phyloP scores from a whole-genome alignment of 2,329 filamentous ascomycete species.

The Botryotinia narcissicola region DNA sequence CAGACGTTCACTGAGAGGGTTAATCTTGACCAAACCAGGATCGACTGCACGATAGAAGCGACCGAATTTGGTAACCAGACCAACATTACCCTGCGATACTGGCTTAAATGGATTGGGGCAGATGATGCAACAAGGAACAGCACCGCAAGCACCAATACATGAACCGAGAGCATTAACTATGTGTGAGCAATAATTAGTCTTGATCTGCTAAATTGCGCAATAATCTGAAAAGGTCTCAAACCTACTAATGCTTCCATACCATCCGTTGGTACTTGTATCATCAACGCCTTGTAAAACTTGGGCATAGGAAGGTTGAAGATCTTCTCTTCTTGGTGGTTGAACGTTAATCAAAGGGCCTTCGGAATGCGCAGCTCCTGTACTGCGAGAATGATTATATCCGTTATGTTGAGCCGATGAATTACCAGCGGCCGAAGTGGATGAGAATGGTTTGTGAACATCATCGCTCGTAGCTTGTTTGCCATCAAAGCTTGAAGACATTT shows the following conservation, averaged over 20 bases:
- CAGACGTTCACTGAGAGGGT: constrained; percentile 86
- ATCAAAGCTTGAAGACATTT: constrained; percentile 15
- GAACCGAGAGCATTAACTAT: constrained; percentile 71
- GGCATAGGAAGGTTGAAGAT: constrained; percentile 73
- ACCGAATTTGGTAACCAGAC: constrained; percentile 93
- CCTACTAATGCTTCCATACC: constrained; percentile 86
- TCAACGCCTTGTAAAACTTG: constrained; percentile 59
- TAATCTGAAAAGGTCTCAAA: constrained; percentile 26
- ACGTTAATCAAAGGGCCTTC: constrained; percentile 60
- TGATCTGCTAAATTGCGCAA: neutral
- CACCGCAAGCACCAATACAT: constrained; percentile 74
- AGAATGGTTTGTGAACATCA: neutral
- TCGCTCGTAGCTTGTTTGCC: neutral
- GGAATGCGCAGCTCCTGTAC: constrained; percentile 25
- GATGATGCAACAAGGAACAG: constrained; percentile 85
- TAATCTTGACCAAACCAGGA: constrained; percentile 95
- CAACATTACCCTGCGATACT: constrained; percentile 89
- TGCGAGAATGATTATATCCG: constrained; percentile 26
- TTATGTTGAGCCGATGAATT: constrained; percentile 14
- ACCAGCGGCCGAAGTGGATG: neutral
- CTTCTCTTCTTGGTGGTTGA: constrained; percentile 75
- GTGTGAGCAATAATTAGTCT: constrained; percentile 3
- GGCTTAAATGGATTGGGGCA: constrained; percentile 96
- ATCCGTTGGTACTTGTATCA: constrained; percentile 71
- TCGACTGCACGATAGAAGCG: constrained; percentile 94